Percentiles rank a stretch among this genome's conserved stretches.
Conservation (phyloP, 139 green algal genomes). For the Micractinium sp. region DNA sequence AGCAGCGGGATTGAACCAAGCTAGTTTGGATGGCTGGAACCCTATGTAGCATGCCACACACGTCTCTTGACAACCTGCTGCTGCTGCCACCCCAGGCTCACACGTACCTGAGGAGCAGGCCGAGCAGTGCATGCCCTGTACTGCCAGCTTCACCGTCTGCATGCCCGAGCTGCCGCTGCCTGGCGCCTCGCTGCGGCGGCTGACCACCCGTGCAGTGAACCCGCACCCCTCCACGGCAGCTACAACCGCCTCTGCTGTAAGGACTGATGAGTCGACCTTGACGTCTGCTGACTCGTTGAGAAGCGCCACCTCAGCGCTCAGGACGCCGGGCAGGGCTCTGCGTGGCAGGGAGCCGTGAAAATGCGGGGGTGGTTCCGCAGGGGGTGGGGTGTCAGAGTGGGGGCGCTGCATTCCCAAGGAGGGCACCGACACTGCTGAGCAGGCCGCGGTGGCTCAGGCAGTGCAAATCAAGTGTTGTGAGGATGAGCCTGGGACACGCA, state of each 20-base stretch:
- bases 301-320: conserved; percentile 69
- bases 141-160: conserved; percentile 41
- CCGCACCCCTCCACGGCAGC: conserved; percentile 78
- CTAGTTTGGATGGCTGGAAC: too few relatives aligned
- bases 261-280: neutral
- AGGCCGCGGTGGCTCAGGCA: too few relatives aligned
- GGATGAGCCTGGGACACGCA: too few relatives aligned
- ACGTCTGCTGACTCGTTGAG: conserved; percentile 78
- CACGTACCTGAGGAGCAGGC: conserved; percentile 56
- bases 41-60: conserved; percentile 48
- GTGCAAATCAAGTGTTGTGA: too few relatives aligned
- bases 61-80: conserved; percentile 61
- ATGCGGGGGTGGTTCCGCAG: neutral
- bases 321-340: conserved; percentile 74
- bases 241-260: conserved; percentile 51
- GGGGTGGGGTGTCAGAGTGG: too few relatives aligned
- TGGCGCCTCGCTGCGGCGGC: neutral
- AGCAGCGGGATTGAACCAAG: conserved; percentile 31
- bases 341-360: too few relatives aligned
- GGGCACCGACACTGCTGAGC: too few relatives aligned
- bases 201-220: conserved; percentile 71
- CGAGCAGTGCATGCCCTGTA: conserved; percentile 84
- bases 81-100: conserved; percentile 30
- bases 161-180: neutral
- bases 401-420: too few relatives aligned